Evolutionary conservation across 352 stramenopile genomes (phyloP), one percentile per base, ranked within the genome.

Genomic region (Pythium periplocum): DNA sequence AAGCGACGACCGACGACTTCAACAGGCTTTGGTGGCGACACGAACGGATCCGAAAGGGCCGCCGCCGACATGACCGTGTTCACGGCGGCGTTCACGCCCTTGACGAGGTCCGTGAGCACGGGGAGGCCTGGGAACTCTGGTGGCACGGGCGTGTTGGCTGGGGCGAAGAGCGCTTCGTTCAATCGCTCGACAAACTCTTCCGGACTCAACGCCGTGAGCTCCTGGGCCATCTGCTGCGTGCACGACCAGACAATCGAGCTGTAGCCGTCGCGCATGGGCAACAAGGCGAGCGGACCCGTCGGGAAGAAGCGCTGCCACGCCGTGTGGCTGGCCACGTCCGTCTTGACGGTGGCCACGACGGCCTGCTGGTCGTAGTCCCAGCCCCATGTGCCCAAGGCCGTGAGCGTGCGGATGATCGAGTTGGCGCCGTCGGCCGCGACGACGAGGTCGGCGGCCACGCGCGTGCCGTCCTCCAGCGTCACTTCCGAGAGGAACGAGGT

Each of bases 301-400:
- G 86, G 86, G 60, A 95, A 94, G 68, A 96, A 97, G 37, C 83
- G 78, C 69, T 97, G 90, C 79, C 84, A 97, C 33, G 90, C 90
- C 38, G 87, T 96, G 49, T 80, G 65, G 59, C 87, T 88, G 30
- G 73, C 61, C n/a, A 66, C 52, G 55, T 88, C 81, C 3, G 79
- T 94, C 74, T 91, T 93, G 55, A 97, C 83, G 8, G 87, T 97
- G 3, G 83, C 82, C n/a, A 97, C 90, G 17, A 97, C 77, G 0
- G 87, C 90, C 49, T 94, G 75, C 59, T 97, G 90, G 62, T 95
- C 87, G 67, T 97, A 97, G 57, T 92, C 81, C 87, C 87, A 97
- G 45, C 87, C 90, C 81, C 84, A 97, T 3, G 84, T 95, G 53
- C 80, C 77, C 12, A 97, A 71, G 6, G 82, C 86, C 51, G 86